Base-by-base conservation (phyloP, 495 filamentous ascomycete genomes). In the Cercophora scortea region DNA sequence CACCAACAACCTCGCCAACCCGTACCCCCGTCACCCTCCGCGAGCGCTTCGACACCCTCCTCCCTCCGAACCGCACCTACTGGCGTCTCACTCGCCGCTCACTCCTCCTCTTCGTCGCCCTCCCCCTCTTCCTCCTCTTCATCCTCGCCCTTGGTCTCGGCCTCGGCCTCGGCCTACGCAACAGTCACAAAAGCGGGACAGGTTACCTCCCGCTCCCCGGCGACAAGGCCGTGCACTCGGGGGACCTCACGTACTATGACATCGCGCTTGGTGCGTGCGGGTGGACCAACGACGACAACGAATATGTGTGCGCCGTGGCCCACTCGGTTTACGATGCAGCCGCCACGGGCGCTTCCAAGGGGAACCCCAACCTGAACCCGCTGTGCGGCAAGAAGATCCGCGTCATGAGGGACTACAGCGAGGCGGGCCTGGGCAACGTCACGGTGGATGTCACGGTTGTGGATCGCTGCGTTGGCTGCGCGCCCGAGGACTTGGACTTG, bases 221-320 rank as follows among this genome's bases (percentile, higher is more conserved):
- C 8, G 65, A 59, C 0, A 58, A 68, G 8, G 19, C 4, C 4
- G 64, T 67, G 4, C 81, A 83, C 61, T 76, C 70, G 15, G 88
- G 86, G 44, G 82, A 89, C 47, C 61, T 89, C 36, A 90, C 86
- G 0, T 90, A 84, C 70, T 90, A 87, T 61, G 69, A 65, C 17
- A 78, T 86, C 7, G 84, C 67, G 0, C 72, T 90, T 1, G 88
- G 88, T 16, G 79, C 86, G 1, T 93, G 88, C 59, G 88, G 88
- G 2, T 70, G 77, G 25, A 74, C 67, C 11, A 80, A 73, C 39
- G 68, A 61, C 1, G 62, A 62, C 9, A 68, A 60, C 12, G 83
- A 87, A 34, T 50, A 71, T n/a, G 77, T 89, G n/a, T 82, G 80
- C 17, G 81, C 86, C 1, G 72, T 92, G 0, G 84, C 81, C 1